Evolutionary conservation across 306 rosid species (phyloP).

Genomic region (Ammopiptanthus mongolicus): DNA sequence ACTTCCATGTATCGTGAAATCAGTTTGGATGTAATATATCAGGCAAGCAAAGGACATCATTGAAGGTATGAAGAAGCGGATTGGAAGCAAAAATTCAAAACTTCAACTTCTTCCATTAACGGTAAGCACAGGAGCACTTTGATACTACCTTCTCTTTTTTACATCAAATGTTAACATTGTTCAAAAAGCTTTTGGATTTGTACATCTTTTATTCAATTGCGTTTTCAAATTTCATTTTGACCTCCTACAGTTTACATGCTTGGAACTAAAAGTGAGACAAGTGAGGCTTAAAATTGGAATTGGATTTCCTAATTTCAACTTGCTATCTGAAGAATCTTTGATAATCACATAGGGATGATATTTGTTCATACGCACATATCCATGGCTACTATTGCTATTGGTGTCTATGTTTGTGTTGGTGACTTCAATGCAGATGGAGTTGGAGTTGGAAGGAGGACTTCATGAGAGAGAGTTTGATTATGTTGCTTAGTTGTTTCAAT

Average conservation of each 20-base stretch:
- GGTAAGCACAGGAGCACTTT: slow-evolving; percentile 37
- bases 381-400: slow-evolving; percentile 3
- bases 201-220: background rate
- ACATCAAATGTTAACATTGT: background rate
- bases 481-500: slow-evolving; percentile 69
- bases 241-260: background rate
- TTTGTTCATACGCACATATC: no score
- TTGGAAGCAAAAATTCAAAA: slow-evolving; percentile 87
- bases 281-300: no score
- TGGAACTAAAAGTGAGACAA: no score
- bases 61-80: slow-evolving; percentile 83
- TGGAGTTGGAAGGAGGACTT: background rate
- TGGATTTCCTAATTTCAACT: no score
- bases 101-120: slow-evolving; percentile 94
- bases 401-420: background rate
- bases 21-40: slow-evolving; percentile 23
- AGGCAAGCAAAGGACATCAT: slow-evolving; percentile 97
- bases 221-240: slow-evolving; percentile 8
- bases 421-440: background rate
- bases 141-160: background rate
- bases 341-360: no score
- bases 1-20: slow-evolving; percentile 4
- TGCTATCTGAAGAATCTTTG: no score
- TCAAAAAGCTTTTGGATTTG: background rate
- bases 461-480: slow-evolving; percentile 82